A percentile compares a stretch with the other conserved stretches of the same genome.
phyloP scores from a whole-genome alignment of 345 rosid genomes.

The Salix arbutifolia region DNA sequence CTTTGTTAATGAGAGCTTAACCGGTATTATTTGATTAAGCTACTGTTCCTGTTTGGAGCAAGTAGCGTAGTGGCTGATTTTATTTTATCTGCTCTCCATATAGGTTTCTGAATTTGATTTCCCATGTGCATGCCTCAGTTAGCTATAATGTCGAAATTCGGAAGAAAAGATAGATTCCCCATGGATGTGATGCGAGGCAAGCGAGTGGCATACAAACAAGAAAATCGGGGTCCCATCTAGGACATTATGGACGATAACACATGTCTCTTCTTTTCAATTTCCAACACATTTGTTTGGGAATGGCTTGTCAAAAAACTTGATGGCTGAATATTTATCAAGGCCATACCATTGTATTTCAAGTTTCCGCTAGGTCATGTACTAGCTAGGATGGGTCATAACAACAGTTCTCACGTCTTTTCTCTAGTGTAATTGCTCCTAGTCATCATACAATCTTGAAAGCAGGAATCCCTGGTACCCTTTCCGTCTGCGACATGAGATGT shows the following conservation, averaged over 20 bases:
- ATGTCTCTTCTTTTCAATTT: not conserved
- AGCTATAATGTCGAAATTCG: constrained; percentile 10
- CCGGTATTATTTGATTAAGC: not conserved
- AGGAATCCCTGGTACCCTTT: too few relatives aligned
- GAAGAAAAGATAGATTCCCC: not conserved
- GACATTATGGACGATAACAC: constrained; percentile 12
- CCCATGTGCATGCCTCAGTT: constrained; percentile 39
- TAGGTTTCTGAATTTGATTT: not conserved
- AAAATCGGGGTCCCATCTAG: constrained; percentile 7
- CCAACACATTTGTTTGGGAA: constrained; percentile 6
- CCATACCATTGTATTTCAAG: not conserved
- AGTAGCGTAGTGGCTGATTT: constrained; percentile 11
- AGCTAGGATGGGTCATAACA: constrained; percentile 7
- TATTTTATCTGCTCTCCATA: constrained; percentile 15
- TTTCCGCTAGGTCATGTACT: not conserved
- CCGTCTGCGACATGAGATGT: too few relatives aligned
- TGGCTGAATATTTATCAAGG: not conserved
- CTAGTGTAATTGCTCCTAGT: not conserved
- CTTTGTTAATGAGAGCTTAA: constrained; percentile 11
- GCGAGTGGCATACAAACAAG: constrained; percentile 16
- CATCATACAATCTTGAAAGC: not conserved
- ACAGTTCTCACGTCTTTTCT: constrained; percentile 8
- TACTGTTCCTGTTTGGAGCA: not conserved
- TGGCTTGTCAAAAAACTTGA: constrained; percentile 4
- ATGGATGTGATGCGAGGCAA: constrained; percentile 17